Conservation (phyloP, 2,329 filamentous ascomycete genomes). For the Teratosphaeria viscida region DNA sequence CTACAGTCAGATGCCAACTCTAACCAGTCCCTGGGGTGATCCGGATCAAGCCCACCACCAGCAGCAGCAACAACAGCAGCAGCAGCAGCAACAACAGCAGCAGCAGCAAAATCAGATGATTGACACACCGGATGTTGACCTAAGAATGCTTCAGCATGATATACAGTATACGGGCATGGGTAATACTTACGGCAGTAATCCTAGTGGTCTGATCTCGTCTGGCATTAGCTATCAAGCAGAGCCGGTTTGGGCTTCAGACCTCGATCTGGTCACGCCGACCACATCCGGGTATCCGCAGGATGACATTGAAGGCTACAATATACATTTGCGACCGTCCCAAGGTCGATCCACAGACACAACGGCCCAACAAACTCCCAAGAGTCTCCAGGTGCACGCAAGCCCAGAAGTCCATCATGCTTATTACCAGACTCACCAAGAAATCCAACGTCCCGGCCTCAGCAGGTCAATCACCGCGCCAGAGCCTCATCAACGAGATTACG, state of each 20-base stretch:
- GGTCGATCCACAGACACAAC: constrained; percentile 8
- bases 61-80: constrained; percentile 1
- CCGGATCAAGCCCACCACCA: background rate
- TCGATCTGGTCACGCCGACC: constrained; percentile 22
- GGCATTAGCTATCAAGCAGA: constrained; percentile 16
- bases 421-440: constrained; percentile 4
- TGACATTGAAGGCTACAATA: constrained; percentile 13
- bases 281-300: constrained; percentile 14
- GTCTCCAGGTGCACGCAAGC: constrained; percentile 11
- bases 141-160: constrained; percentile 18
- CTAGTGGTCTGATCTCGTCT: constrained; percentile 15
- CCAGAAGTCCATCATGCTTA: background rate
- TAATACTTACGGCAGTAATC: constrained; percentile 7
- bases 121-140: constrained; percentile 18
- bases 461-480: constrained; percentile 18
- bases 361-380: constrained; percentile 15
- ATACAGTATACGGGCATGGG: constrained; percentile 9
- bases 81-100: constrained; percentile 1
- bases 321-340: constrained; percentile 10
- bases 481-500: constrained; percentile 8
- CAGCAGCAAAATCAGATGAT: constrained; percentile 6
- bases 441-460: constrained; percentile 14
- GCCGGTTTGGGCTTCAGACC: constrained; percentile 16
- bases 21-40: background rate
- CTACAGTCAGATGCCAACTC: constrained; percentile 1